Conservation (phyloP, 2,329 filamentous ascomycete genomes). For the Paracorniculantispora psalliotae region DNA sequence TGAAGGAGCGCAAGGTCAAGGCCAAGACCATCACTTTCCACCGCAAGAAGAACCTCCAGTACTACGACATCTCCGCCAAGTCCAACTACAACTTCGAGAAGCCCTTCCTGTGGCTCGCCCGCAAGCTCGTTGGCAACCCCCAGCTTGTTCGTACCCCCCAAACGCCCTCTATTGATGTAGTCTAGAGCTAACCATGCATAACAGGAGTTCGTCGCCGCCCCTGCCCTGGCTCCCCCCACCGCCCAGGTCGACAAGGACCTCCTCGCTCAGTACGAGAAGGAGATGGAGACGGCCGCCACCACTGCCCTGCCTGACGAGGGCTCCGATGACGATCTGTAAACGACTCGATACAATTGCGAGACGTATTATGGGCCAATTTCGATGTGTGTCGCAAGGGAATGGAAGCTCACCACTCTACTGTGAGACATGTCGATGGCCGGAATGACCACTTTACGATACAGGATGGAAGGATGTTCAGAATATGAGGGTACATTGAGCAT, state of each 20-base stretch:
- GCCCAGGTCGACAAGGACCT: constrained; percentile 81
- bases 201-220: constrained; percentile 93
- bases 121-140: constrained; percentile 96
- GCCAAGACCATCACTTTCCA: constrained; percentile 99
- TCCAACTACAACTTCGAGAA: constrained; percentile 99
- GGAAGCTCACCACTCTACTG: background rate
- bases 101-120: constrained; percentile 98
- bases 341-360: constrained; percentile 22
- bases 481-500: constrained; percentile 5
- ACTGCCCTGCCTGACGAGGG: constrained; percentile 94
- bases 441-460: constrained; percentile 15
- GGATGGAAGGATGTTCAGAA: constrained; percentile 13
- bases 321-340: constrained; percentile 66
- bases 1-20: constrained; percentile 99
- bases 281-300: constrained; percentile 76
- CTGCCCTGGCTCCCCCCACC: constrained; percentile 89
- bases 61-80: constrained; percentile 99
- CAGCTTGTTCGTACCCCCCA: constrained; percentile 19
- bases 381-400: background rate
- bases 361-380: constrained; percentile 4
- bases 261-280: constrained; percentile 75
- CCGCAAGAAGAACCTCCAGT: constrained; percentile 99
- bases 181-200: constrained; percentile 23
- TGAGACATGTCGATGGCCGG: constrained; percentile 1
- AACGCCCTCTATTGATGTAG: background rate